A percentile compares a stretch with the other conserved stretches of the same genome.
Conservation (phyloP, 345 rosid species). For the Salix suchowensis region DNA sequence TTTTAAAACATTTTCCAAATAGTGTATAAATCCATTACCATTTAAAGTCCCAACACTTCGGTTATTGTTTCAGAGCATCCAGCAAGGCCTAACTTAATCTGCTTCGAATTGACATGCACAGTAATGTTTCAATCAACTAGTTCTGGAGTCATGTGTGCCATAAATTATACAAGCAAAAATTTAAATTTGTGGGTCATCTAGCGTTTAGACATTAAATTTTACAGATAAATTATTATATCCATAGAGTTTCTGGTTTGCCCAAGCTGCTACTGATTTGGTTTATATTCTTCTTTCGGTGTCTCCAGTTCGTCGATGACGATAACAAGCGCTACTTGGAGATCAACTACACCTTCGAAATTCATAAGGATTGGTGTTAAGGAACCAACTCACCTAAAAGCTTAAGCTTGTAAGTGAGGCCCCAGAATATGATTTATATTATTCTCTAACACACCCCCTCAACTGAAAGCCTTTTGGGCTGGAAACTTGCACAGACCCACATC, state of each 20-base stretch:
- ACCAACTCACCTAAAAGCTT: too few relatives aligned
- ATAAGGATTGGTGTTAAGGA: too few relatives aligned
- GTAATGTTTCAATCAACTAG: neutral
- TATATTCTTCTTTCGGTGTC: slow-evolving; percentile 1
- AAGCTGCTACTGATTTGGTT: neutral
- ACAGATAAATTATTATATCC: neutral
- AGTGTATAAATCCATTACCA: too few relatives aligned
- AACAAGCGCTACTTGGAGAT: slow-evolving; percentile 80
- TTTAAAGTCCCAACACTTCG: neutral
- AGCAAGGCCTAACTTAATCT: neutral
- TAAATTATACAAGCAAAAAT: neutral
- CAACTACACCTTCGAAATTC: slow-evolving; percentile 87
- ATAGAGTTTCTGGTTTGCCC: neutral
- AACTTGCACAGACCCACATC: too few relatives aligned
- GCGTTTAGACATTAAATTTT: neutral
- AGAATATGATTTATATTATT: too few relatives aligned
- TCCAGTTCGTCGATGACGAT: slow-evolving; percentile 81
- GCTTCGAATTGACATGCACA: neutral
- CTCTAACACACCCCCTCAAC: too few relatives aligned
- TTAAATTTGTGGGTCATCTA: neutral
- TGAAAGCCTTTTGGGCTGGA: too few relatives aligned
- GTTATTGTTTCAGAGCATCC: neutral
- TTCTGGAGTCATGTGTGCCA: neutral
- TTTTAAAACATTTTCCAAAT: too few relatives aligned
- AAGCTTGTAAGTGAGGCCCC: too few relatives aligned